Percentiles rank a stretch among this genome's conserved stretches.
Conservation (phyloP, 2,329 filamentous ascomycete species). For the Epichloe bromicola region DNA sequence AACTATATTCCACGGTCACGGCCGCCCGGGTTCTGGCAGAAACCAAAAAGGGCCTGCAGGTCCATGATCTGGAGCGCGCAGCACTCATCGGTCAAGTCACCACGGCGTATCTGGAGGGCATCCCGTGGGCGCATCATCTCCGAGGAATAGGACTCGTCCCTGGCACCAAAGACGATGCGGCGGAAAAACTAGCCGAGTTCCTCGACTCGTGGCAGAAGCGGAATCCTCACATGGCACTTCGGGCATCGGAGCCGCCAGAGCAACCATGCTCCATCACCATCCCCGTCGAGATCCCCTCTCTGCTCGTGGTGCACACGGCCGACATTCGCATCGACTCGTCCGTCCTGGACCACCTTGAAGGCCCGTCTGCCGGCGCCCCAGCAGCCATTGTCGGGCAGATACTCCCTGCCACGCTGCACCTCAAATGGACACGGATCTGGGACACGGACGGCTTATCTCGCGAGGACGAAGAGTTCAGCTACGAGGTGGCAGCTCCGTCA, state of each 20-base stretch:
- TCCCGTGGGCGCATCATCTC: conserved; percentile 38
- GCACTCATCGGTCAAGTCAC: conserved; percentile 39
- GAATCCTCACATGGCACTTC: conserved; percentile 16
- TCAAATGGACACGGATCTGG: conserved; percentile 52
- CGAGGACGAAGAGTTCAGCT: conserved; percentile 59
- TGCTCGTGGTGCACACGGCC: conserved; percentile 72
- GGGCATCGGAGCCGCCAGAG: conserved; percentile 8
- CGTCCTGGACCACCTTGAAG: conserved; percentile 17
- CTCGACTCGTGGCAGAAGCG: conserved; percentile 22
- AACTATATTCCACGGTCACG: conserved; percentile 34
- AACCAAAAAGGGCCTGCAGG: conserved; percentile 29
- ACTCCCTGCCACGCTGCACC: conserved; percentile 46
- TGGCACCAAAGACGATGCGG: conserved; percentile 20
- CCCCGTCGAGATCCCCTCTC: conserved; percentile 70
- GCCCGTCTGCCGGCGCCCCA: conserved; percentile 22
- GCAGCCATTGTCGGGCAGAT: conserved; percentile 50
- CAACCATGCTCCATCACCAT: conserved; percentile 60
- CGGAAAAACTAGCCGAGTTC: conserved; percentile 13
- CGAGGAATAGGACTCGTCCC: conserved; percentile 32
- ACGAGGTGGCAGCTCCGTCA: conserved; percentile 61
- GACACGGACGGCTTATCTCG: conserved; percentile 31
- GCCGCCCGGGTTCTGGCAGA: conserved; percentile 30
- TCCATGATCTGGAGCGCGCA: conserved; percentile 41
- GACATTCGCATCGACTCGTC: conserved; percentile 43
- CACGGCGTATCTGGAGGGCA: conserved; percentile 31